Conservation (phyloP, 164 flowering plant species). For the Annona squamosa region DNA sequence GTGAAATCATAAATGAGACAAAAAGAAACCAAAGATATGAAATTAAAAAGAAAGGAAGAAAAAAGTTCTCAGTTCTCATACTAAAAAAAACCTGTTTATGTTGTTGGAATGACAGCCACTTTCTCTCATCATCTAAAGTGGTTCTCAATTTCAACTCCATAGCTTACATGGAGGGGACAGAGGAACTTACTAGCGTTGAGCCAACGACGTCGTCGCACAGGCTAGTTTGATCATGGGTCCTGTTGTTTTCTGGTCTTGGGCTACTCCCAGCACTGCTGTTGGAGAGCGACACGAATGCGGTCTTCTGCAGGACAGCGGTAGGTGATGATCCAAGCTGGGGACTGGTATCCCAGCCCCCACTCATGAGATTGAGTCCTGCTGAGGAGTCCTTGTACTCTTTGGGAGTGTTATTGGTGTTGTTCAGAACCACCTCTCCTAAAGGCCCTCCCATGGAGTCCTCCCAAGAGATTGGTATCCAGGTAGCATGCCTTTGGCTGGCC, state of each 20-base stretch:
- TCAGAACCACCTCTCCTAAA: conserved; percentile 65
- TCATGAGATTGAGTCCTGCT: conserved; percentile 51
- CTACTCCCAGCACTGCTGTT: conserved; percentile 94
- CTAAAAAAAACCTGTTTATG: background rate
- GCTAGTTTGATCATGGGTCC: conserved; percentile 24
- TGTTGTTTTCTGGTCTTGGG: conserved; percentile 50
- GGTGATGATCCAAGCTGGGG: conserved; percentile 64
- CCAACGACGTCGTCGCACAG: conserved; percentile 33
- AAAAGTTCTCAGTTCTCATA: background rate
- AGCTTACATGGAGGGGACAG: conserved; percentile 30
- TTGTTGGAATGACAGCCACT: background rate
- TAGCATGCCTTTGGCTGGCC: conserved; percentile 30
- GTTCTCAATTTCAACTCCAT: background rate
- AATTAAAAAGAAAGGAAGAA: background rate
- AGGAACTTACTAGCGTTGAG: conserved; percentile 26
- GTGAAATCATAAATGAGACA: too few relatives aligned
- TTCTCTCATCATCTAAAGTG: background rate
- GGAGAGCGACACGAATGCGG: conserved; percentile 58
- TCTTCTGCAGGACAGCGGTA: conserved; percentile 66
- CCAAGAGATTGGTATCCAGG: conserved; percentile 67
- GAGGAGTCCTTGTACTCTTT: conserved; percentile 30
- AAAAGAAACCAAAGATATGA: background rate
- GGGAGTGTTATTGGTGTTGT: conserved; percentile 28
- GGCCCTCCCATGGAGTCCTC: conserved; percentile 82
- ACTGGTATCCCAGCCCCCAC: conserved; percentile 55